phyloP scores from a whole-genome alignment of 768 basidiomycete genomes.

The Lactifluus hygrophoroides region DNA sequence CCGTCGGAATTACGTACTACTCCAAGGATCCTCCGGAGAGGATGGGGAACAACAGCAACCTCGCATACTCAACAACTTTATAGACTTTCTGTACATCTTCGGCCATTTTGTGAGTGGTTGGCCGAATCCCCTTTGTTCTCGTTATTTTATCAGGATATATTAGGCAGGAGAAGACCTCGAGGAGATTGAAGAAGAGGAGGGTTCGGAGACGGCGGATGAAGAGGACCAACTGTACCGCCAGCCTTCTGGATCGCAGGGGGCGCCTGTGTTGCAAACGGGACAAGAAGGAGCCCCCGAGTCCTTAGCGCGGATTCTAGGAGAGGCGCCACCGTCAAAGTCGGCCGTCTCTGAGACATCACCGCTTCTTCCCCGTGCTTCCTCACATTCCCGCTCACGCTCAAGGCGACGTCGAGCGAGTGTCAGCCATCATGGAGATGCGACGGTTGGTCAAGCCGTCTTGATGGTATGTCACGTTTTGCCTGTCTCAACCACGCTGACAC shows the following conservation, averaged over 20 bases:
- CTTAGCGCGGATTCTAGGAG: conserved; percentile 5
- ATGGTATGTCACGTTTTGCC: conserved; percentile 51
- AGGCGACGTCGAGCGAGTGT: conserved; percentile 48
- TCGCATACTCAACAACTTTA: conserved; percentile 71
- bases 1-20: conserved; percentile 75
- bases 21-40: conserved; percentile 56
- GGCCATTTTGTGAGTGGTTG: conserved; percentile 81
- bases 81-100: conserved; percentile 90
- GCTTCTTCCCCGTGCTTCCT: conserved; percentile 35
- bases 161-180: conserved; percentile 85
- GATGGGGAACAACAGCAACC: conserved; percentile 32
- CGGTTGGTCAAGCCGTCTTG: conserved; percentile 81
- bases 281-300: conserved; percentile 1
- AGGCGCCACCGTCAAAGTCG: conserved; percentile 14
- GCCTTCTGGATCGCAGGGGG: conserved; percentile 6
- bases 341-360: conserved; percentile 42
- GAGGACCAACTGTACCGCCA: conserved; percentile 24
- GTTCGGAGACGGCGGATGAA: conserved; percentile 34
- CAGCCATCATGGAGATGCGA: conserved; percentile 76
- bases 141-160: conserved; percentile 4
- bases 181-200: conserved; percentile 53
- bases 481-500: not conserved
- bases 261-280: not conserved
- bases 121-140: not conserved
- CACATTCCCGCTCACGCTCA: conserved; percentile 42